These are phyloP conservation scores for Albugo laibachii DNA, from an alignment of 352 stramenopile genomes.

Conservation along the genomic window DNA sequence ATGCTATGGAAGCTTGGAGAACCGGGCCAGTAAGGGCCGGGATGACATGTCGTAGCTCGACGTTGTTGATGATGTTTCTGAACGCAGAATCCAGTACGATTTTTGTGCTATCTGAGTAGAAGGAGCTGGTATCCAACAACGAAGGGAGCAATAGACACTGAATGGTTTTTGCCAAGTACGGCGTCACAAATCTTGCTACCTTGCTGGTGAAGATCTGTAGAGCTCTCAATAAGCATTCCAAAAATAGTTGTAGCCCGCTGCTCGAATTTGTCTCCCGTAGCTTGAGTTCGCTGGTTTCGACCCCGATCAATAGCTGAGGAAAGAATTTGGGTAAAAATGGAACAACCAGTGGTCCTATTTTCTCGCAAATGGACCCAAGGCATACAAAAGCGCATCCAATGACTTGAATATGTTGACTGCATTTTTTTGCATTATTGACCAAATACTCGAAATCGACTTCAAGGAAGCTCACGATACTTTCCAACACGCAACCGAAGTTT, in stretches of 20 bases:
- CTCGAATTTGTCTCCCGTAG: conserved; percentile 8
- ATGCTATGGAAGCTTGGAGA: neutral
- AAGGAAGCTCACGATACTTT: conserved; percentile 60
- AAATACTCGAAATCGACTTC: conserved; percentile 22
- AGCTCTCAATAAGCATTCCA: conserved; percentile 52
- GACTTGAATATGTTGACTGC: conserved; percentile 21
- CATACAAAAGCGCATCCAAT: conserved; percentile 67
- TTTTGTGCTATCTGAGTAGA: neutral
- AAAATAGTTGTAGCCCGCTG: conserved; percentile 23
- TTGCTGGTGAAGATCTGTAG: conserved; percentile 70
- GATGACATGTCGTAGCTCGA: too few relatives aligned
- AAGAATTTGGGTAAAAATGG: conserved; percentile 72
- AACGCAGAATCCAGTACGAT: too few relatives aligned
- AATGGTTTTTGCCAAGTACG: conserved; percentile 45
- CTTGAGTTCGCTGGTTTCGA: conserved; percentile 14
- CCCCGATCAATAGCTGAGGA: conserved; percentile 36
- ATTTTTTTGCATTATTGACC: conserved; percentile 14
- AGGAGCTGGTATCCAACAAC: conserved; percentile 12
- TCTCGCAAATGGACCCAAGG: conserved; percentile 50
- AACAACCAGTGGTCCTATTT: conserved; percentile 49
- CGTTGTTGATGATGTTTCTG: too few relatives aligned
- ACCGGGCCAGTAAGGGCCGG: too few relatives aligned
- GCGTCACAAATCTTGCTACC: conserved; percentile 62
- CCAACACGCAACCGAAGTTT: conserved; percentile 47
- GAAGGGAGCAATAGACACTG: conserved; percentile 35